Evolutionary conservation across 2,329 filamentous ascomycete genomes (phyloP).

Genomic region (Sclerotinia trifoliorum): DNA sequence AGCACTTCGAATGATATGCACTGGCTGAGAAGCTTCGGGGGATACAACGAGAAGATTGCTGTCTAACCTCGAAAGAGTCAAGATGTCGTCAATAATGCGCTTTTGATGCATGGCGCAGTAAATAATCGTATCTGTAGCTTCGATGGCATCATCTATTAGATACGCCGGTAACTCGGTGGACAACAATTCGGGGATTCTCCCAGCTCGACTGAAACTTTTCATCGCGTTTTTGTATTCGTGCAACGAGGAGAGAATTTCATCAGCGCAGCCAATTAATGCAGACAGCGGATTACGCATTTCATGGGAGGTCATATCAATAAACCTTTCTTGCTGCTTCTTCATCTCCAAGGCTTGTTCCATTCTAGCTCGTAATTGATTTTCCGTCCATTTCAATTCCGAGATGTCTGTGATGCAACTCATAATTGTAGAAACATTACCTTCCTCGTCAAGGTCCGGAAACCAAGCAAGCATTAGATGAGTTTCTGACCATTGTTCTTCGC

Average conservation of each 20-base stretch:
- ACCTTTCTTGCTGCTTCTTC: slow-evolving; percentile 71
- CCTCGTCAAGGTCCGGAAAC: slow-evolving; percentile 59
- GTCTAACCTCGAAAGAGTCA: slow-evolving; percentile 68
- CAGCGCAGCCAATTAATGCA: slow-evolving; percentile 72
- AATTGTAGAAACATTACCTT: slow-evolving; percentile 66
- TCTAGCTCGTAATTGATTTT: slow-evolving; percentile 41
- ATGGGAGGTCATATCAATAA: slow-evolving; percentile 73
- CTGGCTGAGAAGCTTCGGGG: slow-evolving; percentile 65
- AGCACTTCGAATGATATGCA: slow-evolving; percentile 63
- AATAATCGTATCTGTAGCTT: slow-evolving; percentile 73
- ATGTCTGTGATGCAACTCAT: slow-evolving; percentile 83
- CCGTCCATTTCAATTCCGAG: slow-evolving; percentile 71
- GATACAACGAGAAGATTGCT: slow-evolving; percentile 68
- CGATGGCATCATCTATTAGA: slow-evolving; percentile 60
- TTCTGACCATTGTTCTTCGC: slow-evolving; percentile 7
- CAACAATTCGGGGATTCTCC: slow-evolving; percentile 36
- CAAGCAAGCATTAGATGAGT: slow-evolving; percentile 22
- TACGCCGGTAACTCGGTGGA: slow-evolving; percentile 39
- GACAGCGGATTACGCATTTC: slow-evolving; percentile 74
- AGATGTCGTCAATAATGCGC: slow-evolving; percentile 60
- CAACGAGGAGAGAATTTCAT: slow-evolving; percentile 42
- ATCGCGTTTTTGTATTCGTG: slow-evolving; percentile 69
- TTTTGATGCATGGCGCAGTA: slow-evolving; percentile 77
- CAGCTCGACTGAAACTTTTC: slow-evolving; percentile 44
- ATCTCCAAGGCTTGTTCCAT: slow-evolving; percentile 54